Percentiles rank a stretch among this genome's conserved stretches.
These are phyloP conservation scores for Asclepias syriaca DNA, from an alignment of 257 asterid species.

Conservation along the genomic window DNA sequence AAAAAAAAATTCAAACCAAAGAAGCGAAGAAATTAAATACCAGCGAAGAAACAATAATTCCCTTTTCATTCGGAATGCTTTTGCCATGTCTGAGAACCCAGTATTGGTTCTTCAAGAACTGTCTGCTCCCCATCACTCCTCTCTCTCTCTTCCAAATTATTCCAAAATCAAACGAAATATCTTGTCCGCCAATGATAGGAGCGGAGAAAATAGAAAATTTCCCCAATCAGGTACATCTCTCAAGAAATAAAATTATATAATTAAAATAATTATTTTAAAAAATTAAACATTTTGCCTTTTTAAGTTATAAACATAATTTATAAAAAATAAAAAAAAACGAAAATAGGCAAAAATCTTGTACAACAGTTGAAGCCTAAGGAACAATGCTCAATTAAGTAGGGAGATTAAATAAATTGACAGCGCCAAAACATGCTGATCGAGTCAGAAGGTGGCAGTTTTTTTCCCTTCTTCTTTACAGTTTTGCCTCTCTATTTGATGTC, in stretches of 20 bases:
- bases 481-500: background rate
- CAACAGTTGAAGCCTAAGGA: background rate
- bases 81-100: slow-evolving; percentile 92
- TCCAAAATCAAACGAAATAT: background rate
- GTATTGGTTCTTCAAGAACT: slow-evolving; percentile 50
- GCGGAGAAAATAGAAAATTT: too few relatives aligned
- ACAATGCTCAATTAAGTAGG: background rate
- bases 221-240: too few relatives aligned
- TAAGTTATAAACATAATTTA: too few relatives aligned
- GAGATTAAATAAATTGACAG: background rate
- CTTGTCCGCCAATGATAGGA: background rate
- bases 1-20: background rate
- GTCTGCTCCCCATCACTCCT: slow-evolving; percentile 4
- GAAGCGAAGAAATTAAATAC: slow-evolving; percentile 14
- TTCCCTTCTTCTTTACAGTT: background rate
- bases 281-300: too few relatives aligned
- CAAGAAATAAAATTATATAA: too few relatives aligned
- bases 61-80: slow-evolving; percentile 85
- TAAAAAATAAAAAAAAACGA: too few relatives aligned
- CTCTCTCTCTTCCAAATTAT: background rate
- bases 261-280: too few relatives aligned
- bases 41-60: slow-evolving; percentile 77
- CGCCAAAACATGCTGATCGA: background rate
- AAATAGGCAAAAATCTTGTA: too few relatives aligned
- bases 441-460: background rate